phyloP scores from a whole-genome alignment of 31 red algal species.

The Endocladia muricata region DNA sequence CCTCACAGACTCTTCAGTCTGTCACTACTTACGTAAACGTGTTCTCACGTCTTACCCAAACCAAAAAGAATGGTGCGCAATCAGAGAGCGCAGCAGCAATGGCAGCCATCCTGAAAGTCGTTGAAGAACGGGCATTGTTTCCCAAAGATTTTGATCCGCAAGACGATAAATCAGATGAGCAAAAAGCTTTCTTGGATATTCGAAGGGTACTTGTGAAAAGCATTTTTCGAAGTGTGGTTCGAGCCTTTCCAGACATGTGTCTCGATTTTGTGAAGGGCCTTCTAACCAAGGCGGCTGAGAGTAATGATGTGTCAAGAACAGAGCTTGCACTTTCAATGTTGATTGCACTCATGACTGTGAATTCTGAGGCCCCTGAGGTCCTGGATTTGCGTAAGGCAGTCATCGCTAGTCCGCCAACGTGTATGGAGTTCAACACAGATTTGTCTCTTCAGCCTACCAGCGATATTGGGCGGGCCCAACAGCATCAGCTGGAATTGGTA shows the following conservation, averaged over 20 bases:
- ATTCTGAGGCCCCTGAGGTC: constrained; percentile 24
- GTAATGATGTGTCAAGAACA: constrained; percentile 15
- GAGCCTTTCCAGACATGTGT: constrained; percentile 46
- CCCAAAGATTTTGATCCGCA: constrained; percentile 50
- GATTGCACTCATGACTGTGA: constrained; percentile 32
- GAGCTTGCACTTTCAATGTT: constrained; percentile 48
- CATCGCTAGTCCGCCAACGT: constrained; percentile 42
- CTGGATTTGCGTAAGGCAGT: constrained; percentile 25
- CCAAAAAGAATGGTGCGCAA: background rate
- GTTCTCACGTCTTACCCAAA: constrained; percentile 24
- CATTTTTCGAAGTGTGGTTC: constrained; percentile 53
- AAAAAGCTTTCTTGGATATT: constrained; percentile 35
- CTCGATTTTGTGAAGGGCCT: constrained; percentile 42
- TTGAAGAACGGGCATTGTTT: constrained; percentile 49
- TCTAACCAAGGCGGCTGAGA: constrained; percentile 13
- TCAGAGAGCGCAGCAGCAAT: constrained; percentile 23
- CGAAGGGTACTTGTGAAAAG: constrained; percentile 47
- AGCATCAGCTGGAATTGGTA: constrained; percentile 55
- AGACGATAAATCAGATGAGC: constrained; percentile 42
- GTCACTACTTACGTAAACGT: constrained; percentile 70
- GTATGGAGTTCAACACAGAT: constrained; percentile 37
- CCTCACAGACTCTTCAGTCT: constrained; percentile 61
- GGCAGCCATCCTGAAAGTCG: constrained; percentile 42
- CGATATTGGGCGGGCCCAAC: background rate
- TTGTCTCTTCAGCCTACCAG: background rate